These are phyloP conservation scores for Amanita jacksonii DNA, from an alignment of 768 basidiomycete genomes.

Conservation along the genomic window DNA sequence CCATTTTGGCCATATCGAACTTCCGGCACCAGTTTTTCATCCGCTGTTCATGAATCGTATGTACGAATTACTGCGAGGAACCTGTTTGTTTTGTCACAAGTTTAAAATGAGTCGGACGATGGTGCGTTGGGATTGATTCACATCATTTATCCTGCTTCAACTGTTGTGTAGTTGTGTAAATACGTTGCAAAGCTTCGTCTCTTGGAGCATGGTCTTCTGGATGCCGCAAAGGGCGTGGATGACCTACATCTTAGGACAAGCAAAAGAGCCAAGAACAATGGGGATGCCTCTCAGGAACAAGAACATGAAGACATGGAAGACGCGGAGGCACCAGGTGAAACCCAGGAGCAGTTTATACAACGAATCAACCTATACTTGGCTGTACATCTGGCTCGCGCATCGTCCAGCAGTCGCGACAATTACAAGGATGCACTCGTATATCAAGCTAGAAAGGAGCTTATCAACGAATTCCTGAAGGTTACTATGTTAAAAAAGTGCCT, in stretches of 20 bases:
- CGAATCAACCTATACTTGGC: constrained; percentile 60
- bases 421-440: constrained; percentile 89
- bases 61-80: constrained; percentile 77
- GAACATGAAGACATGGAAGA: constrained; percentile 29
- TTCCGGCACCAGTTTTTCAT: constrained; percentile 92
- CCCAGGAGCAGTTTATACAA: constrained; percentile 47
- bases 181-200: constrained; percentile 81
- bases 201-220: constrained; percentile 81
- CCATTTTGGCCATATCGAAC: constrained; percentile 96
- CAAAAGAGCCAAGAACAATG: constrained; percentile 25
- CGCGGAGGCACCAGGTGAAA: constrained; percentile 42
- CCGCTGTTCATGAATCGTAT: constrained; percentile 92
- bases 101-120: constrained; percentile 74
- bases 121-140: constrained; percentile 29
- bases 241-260: constrained; percentile 39
- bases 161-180: constrained; percentile 52
- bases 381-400: constrained; percentile 37
- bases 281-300: constrained; percentile 27
- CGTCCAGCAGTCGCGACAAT: constrained; percentile 59
- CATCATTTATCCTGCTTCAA: constrained; percentile 5
- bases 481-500: constrained; percentile 66
- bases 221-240: constrained; percentile 72
- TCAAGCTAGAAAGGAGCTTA: constrained; percentile 74
- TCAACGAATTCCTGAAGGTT: constrained; percentile 70
- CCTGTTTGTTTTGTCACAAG: constrained; percentile 90